Base-by-base conservation (phyloP, 2,329 filamentous ascomycete genomes). In the Calonectria pseudoturangicola region DNA sequence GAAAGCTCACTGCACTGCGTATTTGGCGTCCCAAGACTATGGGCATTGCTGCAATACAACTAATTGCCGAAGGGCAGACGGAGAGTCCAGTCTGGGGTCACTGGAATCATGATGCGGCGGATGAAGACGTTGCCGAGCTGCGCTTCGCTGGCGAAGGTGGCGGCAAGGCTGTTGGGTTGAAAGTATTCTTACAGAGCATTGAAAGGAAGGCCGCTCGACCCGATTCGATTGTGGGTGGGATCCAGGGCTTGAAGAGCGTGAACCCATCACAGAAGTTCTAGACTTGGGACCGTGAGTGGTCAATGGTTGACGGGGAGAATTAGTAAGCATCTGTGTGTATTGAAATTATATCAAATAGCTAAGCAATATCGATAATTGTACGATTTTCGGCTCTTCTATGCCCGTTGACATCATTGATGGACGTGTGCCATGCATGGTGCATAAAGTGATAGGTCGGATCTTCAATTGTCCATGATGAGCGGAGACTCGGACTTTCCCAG, bases 31-130 rank as follows among this genome's bases (percentile, higher is more conserved):
- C 30, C 8, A 25, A 54, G n/a, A 4, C n/a, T 25, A 13, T 9
- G 21, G 10, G 47, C 33, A 15, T 66, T 25, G n/a, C 21, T 30
- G 63, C 33, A 15, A 41, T 66, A 15, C 63, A 66, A n/a, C 18
- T 66, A 7, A 36, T 66, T 54, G 48, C 63, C 1, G 63, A 66
- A n/a, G 47, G 47, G 18, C 33, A 51, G 16, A 15, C 4, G 10
- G 48, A 66, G 25, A 66, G 63, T 5, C 63, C 63, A 4, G 10
- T 66, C 25, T 66, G 63, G 63, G 47, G 47, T 12, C 48, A 45
- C 12, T 45, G 63, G 48, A 36, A 48, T 3, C 16, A 66, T 16
- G 48, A 54, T 4, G 21, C 48, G 15, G 5, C 47, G 16, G 33
- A 54, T n/a, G 28, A 16, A 39, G 47, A 41, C 8, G 63, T 43